Percentiles rank a stretch among this genome's conserved stretches.
These are phyloP conservation scores for Colletotrichum sidae DNA, from an alignment of 2,329 filamentous ascomycete genomes.

Conservation along the genomic window DNA sequence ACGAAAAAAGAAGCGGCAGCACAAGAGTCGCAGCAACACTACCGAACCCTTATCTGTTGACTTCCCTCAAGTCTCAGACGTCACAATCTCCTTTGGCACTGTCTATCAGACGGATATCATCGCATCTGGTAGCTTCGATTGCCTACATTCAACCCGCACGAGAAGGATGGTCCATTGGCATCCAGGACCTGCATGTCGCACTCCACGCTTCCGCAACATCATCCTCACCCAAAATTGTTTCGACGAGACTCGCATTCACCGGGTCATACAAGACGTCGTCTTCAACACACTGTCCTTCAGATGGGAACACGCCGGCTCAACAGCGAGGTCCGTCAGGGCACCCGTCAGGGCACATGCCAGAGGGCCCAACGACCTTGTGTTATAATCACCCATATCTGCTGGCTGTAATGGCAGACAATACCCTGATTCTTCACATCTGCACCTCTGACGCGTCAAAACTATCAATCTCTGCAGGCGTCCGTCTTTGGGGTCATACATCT, in stretches of 20 bases:
- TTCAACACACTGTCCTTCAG: not conserved
- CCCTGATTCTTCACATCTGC: slow-evolving; percentile 83
- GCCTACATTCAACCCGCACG: slow-evolving; percentile 85
- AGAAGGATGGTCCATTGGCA: slow-evolving; percentile 87
- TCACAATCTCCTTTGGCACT: slow-evolving; percentile 82
- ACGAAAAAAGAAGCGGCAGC: not conserved
- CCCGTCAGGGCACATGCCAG: slow-evolving; percentile 26
- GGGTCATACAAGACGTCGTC: slow-evolving; percentile 43
- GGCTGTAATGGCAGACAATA: slow-evolving; percentile 87
- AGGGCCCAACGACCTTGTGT: slow-evolving; percentile 72
- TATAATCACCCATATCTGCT: slow-evolving; percentile 88
- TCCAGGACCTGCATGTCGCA: slow-evolving; percentile 85
- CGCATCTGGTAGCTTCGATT: slow-evolving; percentile 81
- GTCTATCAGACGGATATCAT: slow-evolving; percentile 77
- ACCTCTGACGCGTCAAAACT: slow-evolving; percentile 76
- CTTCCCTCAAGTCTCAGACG: slow-evolving; percentile 84
- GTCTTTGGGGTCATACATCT: slow-evolving; percentile 92
- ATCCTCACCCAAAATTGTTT: slow-evolving; percentile 46
- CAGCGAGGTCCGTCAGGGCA: not conserved
- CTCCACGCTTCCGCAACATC: slow-evolving; percentile 35
- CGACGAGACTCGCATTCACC: slow-evolving; percentile 55
- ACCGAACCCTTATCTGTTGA: slow-evolving; percentile 69
- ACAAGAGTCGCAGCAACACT: slow-evolving; percentile 30
- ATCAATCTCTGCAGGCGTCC: slow-evolving; percentile 77
- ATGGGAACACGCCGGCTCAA: slow-evolving; percentile 25